Evolutionary conservation across 768 basidiomycete genomes (phyloP), one percentile per base, ranked within the genome.

Genomic region (Collybiopsis confluens): DNA sequence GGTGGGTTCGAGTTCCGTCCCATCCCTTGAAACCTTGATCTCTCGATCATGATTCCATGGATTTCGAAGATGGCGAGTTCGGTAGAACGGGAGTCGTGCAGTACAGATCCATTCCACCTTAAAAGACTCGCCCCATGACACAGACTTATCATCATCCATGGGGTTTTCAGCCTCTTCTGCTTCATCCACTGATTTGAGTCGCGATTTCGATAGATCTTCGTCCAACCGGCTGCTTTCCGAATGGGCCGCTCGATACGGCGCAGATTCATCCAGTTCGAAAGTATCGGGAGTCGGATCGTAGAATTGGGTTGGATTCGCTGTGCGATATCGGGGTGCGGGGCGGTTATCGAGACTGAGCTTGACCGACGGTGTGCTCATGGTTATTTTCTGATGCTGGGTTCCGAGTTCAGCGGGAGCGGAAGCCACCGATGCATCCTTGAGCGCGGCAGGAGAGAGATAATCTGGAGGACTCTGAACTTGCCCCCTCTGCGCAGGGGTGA

Each of bases 31-130:
- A 7, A 90, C 82, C 72, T 90, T 88, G 42, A 90, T 77, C 62
- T 90, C 85, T 46, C 82, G 73, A 55, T 88, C 90, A 59, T 91
- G 82, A 61, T 98, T 98, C 93, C 94, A 98, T 2, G 88, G 86
- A 64, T 98, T 98, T 38, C 90, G 83, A 48, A 97, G 68, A 64
- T 92, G 88, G 24, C 85, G 79, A 30, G 88, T 88, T 42, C 81
- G 81, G 57, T 75, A 69, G 68, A 98, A 98, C 0, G 91, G 83
- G 2, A 98, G 65, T 2, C 78, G 75, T 11, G 79, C 71, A 0
- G 83, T 88, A 59, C 78, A 80, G 42, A 94, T 58, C 95, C 95
- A 97, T 59, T 93, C 78, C 23, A 97, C 71, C 56, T 77, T 77
- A 77, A 98, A 97, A 3, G 87, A 75, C 48, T 85, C 80, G 13